Evolutionary conservation across 2,329 filamentous ascomycete species (phyloP).

Genomic region (Daldinia sp.): DNA sequence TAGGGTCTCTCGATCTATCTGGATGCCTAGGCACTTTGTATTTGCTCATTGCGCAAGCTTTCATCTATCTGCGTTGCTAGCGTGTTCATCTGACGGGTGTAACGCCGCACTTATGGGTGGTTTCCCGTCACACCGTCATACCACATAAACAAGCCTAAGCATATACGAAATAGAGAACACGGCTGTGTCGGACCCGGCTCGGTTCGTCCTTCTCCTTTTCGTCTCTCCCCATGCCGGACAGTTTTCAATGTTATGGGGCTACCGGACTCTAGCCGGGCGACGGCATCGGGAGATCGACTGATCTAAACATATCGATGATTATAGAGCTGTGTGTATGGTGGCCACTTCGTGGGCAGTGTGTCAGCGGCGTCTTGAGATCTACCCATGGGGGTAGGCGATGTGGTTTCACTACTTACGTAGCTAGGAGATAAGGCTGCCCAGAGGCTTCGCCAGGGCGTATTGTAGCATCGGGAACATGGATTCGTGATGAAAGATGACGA

Average conservation of each 20-base stretch:
- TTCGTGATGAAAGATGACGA: constrained; percentile 10
- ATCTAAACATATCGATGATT: constrained; percentile 7
- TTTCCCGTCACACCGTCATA: constrained; percentile 21
- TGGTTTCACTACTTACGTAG: constrained; percentile 9
- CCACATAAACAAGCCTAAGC: constrained; percentile 19
- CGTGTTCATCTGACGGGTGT: constrained; percentile 8
- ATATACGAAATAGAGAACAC: background rate
- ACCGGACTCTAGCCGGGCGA: background rate
- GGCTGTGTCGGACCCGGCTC: background rate
- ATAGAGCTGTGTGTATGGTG: background rate
- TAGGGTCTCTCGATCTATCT: constrained; percentile 26
- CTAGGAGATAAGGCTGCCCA: background rate
- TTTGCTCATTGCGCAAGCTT: background rate
- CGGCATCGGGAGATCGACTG: background rate
- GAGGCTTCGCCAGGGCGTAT: background rate
- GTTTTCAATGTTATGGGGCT: background rate
- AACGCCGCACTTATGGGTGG: constrained; percentile 1
- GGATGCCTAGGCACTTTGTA: background rate
- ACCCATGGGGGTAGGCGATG: background rate
- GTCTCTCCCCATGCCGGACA: background rate
- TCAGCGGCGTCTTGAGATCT: constrained; percentile 18
- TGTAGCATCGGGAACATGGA: constrained; percentile 10
- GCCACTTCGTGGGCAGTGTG: constrained; percentile 5
- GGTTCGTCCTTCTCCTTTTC: background rate
- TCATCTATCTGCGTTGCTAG: background rate